Base-by-base conservation (phyloP, 805 yeast genomes). In the Saccharomyces jurei region DNA sequence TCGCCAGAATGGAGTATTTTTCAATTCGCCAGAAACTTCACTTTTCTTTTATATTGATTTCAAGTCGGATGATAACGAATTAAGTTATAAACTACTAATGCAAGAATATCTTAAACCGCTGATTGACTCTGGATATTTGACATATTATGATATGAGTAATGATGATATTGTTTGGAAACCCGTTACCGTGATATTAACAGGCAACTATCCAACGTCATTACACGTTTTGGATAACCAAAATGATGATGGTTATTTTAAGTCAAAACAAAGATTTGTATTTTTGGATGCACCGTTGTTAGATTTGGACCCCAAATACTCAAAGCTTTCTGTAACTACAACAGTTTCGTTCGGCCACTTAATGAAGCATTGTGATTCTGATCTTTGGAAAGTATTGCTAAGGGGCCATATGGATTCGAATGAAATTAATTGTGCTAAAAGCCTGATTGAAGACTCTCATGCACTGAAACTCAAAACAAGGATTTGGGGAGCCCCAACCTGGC, bases 401-500 rank as follows among this genome's bases (percentile, higher is more conserved):
- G 56, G 60, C n/a, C 58, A 49, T 41, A 36, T 61, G 27, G 25
- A 50, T n/a, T 49, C 46, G 8, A 53, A 56, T 4, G 61, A 60
- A 36, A 49, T 60, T 5, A 50, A 52, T 2, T 67, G 68, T 55
- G 54, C 61, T 14, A 54, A 47, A 8, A 59, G 58, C 28, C 66
- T 80, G 22, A 57, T 69, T 14, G 53, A 56, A 2, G 52, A 55
- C 14, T 84, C 87, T 1, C 88, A 84, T 60, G 62, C 67, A 2
- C 55, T 70, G 50, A 80, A 81, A 11, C 61, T 85, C 46, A 74
- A 76, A 58, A 79, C 88, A 0, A 72, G 92, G 54, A 71, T 85
- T 30, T 86, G 91, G 91, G 90, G 84, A 21, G 82, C 82, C 8
- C 83, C 88, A 1, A 73, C 74, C 51, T 85, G 89, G 89, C 90